phyloP scores from a whole-genome alignment of 2,329 filamentous ascomycete species.

The Scedosporium dehoogii region DNA sequence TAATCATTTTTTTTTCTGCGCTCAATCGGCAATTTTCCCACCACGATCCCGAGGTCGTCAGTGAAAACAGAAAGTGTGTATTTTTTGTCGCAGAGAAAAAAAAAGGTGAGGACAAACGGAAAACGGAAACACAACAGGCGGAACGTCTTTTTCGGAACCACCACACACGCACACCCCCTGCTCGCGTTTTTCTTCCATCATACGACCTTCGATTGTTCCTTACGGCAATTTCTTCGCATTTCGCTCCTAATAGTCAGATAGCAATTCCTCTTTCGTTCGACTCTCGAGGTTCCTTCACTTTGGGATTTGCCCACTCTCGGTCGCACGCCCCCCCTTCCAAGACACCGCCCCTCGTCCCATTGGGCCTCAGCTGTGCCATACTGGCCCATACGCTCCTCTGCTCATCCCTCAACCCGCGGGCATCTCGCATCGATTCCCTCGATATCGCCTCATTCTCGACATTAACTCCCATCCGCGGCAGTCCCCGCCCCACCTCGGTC shows the following conservation, averaged over 20 bases:
- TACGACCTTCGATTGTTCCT: background rate
- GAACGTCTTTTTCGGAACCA: background rate
- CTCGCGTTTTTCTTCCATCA: background rate
- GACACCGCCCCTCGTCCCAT: background rate
- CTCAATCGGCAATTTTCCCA: background rate
- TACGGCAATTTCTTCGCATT: background rate
- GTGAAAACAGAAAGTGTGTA: background rate
- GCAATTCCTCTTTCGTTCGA: background rate
- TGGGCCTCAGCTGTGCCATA: background rate
- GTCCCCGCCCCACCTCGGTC: background rate
- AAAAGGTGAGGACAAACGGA: background rate
- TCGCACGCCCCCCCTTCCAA: background rate
- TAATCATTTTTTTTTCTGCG: too few species aligned
- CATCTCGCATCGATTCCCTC: background rate
- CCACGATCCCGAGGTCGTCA: background rate
- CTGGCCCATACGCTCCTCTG: background rate
- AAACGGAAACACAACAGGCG: background rate
- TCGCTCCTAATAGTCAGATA: background rate
- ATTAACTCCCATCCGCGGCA: background rate
- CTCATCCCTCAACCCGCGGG: background rate
- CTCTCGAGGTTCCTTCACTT: background rate
- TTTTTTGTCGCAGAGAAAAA: background rate
- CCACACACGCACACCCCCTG: background rate
- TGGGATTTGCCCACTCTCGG: background rate
- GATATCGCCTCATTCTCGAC: background rate